Evolutionary conservation across 2,329 filamentous ascomycete species (phyloP).

Genomic region (Dichotomopilus funicola): DNA sequence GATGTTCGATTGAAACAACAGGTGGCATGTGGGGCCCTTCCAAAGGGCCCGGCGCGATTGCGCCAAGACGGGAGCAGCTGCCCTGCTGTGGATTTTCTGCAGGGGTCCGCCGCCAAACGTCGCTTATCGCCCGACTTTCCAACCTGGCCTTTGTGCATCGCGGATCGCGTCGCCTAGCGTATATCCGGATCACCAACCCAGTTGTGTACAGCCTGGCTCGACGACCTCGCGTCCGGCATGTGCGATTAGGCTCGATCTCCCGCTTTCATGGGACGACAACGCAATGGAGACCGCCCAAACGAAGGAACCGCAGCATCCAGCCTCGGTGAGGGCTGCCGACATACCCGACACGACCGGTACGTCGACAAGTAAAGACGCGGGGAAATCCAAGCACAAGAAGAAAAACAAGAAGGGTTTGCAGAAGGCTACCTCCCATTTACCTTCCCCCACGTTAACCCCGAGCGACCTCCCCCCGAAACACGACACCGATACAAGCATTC

Average conservation of each 20-base stretch:
- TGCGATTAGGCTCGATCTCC: too few relatives aligned
- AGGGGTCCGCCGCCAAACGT: not conserved
- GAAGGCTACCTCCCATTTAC: conserved; percentile 9
- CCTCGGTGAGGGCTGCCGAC: not conserved
- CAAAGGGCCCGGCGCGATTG: too few relatives aligned
- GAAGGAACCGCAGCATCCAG: not conserved
- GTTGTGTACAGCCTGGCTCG: too few relatives aligned
- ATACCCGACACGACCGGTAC: not conserved
- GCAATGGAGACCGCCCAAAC: conserved; percentile 3
- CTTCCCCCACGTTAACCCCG: conserved; percentile 18
- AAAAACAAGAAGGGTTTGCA: not conserved
- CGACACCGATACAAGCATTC: not conserved
- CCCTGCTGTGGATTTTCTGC: not conserved
- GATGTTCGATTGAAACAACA: too few relatives aligned
- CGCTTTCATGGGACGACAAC: not conserved
- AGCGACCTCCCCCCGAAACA: conserved; percentile 8
- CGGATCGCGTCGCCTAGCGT: too few relatives aligned
- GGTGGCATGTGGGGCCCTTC: too few relatives aligned
- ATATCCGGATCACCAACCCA: too few relatives aligned
- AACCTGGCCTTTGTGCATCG: not conserved
- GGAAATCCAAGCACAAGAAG: not conserved
- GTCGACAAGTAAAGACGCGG: not conserved
- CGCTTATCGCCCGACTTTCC: too few relatives aligned
- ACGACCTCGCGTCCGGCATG: too few relatives aligned
- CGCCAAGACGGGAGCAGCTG: not conserved